phyloP scores from a whole-genome alignment of 2,329 filamentous ascomycete genomes.

The Bisporella sp. region DNA sequence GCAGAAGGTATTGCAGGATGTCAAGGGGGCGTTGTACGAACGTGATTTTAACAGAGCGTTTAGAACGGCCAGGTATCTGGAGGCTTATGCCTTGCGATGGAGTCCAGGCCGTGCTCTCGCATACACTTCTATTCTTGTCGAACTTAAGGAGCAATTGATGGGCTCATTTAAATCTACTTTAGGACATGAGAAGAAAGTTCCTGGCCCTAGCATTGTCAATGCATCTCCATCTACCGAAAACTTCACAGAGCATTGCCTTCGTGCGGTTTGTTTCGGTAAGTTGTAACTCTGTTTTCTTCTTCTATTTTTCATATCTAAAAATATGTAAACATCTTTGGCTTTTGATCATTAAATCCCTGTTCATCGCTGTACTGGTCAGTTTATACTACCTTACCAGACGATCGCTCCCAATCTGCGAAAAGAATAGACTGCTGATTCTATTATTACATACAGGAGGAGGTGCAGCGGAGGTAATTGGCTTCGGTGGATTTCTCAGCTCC shows the following conservation, averaged over 20 bases:
- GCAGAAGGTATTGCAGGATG: conserved; percentile 59
- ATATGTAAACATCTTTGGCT: too few species aligned
- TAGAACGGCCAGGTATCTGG: conserved; percentile 60
- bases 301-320: too few species aligned
- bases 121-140: conserved; percentile 56
- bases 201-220: neutral
- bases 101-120: conserved; percentile 79
- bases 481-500: conserved; percentile 45
- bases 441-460: conserved; percentile 31
- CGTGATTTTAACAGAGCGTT: conserved; percentile 82
- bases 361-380: too few species aligned
- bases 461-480: conserved; percentile 57
- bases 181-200: neutral
- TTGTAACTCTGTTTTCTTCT: too few species aligned
- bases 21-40: conserved; percentile 81
- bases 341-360: too few species aligned
- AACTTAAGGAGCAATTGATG: conserved; percentile 20
- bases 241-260: neutral
- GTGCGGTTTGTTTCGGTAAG: conserved; percentile 18
- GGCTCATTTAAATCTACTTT: neutral
- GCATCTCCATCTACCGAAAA: neutral
- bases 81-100: conserved; percentile 85
- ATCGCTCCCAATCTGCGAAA: too few species aligned
- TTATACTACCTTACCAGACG: too few species aligned
- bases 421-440: too few species aligned